Evolutionary conservation across 2,329 filamentous ascomycete genomes (phyloP), one percentile per base, ranked within the genome.

Genomic region (Neofusicoccum ribis): DNA sequence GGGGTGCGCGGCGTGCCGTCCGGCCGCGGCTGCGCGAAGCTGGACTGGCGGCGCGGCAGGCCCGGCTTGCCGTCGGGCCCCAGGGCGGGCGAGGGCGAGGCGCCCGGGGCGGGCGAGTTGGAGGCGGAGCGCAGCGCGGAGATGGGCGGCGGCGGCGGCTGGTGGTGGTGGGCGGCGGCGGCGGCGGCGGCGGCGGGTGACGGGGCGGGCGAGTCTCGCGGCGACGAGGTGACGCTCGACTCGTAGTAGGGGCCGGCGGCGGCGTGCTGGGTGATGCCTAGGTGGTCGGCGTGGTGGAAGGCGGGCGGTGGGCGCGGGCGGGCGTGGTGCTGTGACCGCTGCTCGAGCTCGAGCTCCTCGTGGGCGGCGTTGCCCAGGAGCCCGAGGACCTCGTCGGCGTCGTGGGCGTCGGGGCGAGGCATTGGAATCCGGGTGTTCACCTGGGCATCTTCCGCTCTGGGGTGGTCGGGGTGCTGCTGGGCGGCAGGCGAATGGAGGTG

Each of bases 1-100:
- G 86, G 84, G 1, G 89, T 92, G 63, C 89, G 77, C 17, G 89
- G 85, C 41, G 86, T 84, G 67, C 81, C 82, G 69, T 80, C 75
- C 5, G 78, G 76, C 59, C 82, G 73, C 14, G 74, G 77, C 64
- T 82, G 81, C 2, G 81, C 82, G 66, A 84, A 80, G 0, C 80
- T 82, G 7, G 77, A 79, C 64, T 79, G 76, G 14, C 78, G 74
- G 66, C 74, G 75, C 31, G 70, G 67, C 58, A 67, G 67, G n/a
- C 31, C 27, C 15, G 61, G 51, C 34, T 54, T 63, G 66, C 46
- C 43, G 39, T 36, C 36, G 39, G 59, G 34, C 63, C 56, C 41
- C 52, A 46, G 12, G 39, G 56, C 56, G 43, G 41, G 56, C 31
- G 56, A 60, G 27, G 74, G 67, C 73, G 75, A 39, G 70, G 67